These are phyloP conservation scores for Puccinia novopanici DNA, from an alignment of 1,284 basidiomycete genomes.

Conservation along the genomic window DNA sequence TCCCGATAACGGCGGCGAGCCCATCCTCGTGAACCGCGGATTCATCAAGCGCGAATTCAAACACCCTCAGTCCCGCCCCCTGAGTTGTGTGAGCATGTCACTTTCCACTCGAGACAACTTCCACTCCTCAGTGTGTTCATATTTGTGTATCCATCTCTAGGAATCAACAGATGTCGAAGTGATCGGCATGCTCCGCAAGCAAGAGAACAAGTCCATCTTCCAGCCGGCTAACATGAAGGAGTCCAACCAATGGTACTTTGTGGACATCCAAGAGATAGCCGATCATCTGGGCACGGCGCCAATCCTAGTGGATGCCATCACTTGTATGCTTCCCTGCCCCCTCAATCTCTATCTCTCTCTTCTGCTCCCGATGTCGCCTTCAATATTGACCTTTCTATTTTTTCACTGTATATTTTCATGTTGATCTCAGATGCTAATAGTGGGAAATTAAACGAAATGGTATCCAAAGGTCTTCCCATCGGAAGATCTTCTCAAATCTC, in stretches of 20 bases:
- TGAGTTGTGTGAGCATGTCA: constrained; percentile 56
- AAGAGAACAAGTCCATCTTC: constrained; percentile 67
- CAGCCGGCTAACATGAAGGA: constrained; percentile 84
- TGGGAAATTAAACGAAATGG: constrained; percentile 66
- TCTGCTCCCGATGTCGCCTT: not conserved
- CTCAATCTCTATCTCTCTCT: constrained; percentile 55
- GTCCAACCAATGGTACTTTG: constrained; percentile 87
- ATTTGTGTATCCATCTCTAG: not conserved
- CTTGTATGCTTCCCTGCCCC: constrained; percentile 63
- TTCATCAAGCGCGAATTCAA: constrained; percentile 72
- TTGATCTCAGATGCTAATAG: constrained; percentile 54
- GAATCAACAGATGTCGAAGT: constrained; percentile 54
- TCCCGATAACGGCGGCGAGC: constrained; percentile 65
- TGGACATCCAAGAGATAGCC: constrained; percentile 79
- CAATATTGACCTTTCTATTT: constrained; percentile 2
- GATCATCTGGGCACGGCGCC: constrained; percentile 71
- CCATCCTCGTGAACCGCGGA: constrained; percentile 83
- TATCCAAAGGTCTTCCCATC: constrained; percentile 77
- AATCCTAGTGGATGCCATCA: constrained; percentile 81
- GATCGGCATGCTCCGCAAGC: constrained; percentile 72
- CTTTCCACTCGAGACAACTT: not conserved
- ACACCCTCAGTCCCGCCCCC: constrained; percentile 54
- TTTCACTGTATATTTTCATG: not conserved
- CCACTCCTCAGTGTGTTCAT: no score
- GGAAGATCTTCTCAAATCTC: constrained; percentile 83